Evolutionary conservation across 345 rosid species (phyloP).

Genomic region (Pistacia vera): DNA sequence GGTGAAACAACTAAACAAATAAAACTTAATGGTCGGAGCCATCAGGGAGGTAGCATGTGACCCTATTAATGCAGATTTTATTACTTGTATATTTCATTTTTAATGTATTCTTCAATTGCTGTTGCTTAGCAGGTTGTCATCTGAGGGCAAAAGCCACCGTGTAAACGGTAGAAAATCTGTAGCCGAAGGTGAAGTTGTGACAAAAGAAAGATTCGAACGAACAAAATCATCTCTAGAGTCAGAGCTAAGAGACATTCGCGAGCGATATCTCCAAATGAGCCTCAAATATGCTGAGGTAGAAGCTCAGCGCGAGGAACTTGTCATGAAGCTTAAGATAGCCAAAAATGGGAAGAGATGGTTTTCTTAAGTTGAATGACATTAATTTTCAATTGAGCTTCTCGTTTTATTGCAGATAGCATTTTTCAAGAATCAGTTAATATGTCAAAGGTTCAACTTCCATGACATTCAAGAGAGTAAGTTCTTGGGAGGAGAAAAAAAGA

Average conservation of each 20-base stretch:
- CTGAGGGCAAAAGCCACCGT: constrained; percentile 24
- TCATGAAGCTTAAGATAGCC: constrained; percentile 55
- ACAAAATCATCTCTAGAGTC: constrained; percentile 51
- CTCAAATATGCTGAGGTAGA: constrained; percentile 66
- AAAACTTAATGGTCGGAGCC: not conserved
- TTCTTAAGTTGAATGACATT: constrained; percentile 7
- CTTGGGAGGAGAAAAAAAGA: not conserved
- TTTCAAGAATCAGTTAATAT: not conserved
- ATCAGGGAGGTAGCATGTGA: not conserved
- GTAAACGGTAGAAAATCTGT: constrained; percentile 35
- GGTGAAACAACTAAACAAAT: not conserved
- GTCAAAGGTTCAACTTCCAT: not conserved
- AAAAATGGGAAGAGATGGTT: constrained; percentile 47
- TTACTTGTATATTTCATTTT: not conserved
- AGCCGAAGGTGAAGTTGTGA: constrained; percentile 39
- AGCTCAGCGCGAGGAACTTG: constrained; percentile 59
- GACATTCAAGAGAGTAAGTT: not conserved
- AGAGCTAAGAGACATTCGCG: constrained; percentile 53
- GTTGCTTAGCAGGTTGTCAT: constrained; percentile 26
- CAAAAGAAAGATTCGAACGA: constrained; percentile 48
- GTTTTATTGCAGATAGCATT: constrained; percentile 5
- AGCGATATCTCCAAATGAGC: constrained; percentile 60
- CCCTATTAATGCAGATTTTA: too few relatives aligned
- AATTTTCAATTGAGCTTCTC: constrained; percentile 1
- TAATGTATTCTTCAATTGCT: not conserved